These are phyloP conservation scores for Aspergillus ibericus DNA, from an alignment of 2,329 filamentous ascomycete genomes.

Conservation along the genomic window DNA sequence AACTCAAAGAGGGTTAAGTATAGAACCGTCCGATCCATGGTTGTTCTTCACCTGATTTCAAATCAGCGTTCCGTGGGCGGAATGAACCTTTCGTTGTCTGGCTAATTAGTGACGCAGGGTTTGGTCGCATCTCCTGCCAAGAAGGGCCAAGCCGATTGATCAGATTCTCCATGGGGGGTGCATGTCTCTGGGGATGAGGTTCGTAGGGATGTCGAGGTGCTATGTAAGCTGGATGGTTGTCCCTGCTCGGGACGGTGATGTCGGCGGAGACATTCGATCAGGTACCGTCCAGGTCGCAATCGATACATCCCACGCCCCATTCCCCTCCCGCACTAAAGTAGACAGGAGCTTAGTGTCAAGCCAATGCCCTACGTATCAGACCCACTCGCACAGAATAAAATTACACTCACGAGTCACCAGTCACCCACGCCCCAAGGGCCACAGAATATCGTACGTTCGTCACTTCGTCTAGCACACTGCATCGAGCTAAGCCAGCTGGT, in stretches of 20 bases:
- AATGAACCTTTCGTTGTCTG: background rate
- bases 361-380: background rate
- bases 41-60: constrained; percentile 3
- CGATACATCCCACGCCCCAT: background rate
- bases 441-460: background rate
- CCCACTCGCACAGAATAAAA: background rate
- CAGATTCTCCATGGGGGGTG: background rate
- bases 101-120: background rate
- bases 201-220: background rate
- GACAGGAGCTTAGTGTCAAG: background rate
- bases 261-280: background rate
- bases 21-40: background rate
- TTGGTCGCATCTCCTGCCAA: constrained; percentile 1
- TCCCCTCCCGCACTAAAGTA: background rate
- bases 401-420: background rate
- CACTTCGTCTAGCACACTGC: background rate
- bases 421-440: background rate
- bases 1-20: background rate
- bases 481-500: background rate
- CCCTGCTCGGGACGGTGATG: background rate
- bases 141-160: background rate
- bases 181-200: background rate
- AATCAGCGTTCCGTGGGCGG: constrained; percentile 7
- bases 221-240: background rate
- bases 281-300: background rate